Evolutionary conservation across 148 eudicot species (phyloP).

Genomic region (Cornus kousa): DNA sequence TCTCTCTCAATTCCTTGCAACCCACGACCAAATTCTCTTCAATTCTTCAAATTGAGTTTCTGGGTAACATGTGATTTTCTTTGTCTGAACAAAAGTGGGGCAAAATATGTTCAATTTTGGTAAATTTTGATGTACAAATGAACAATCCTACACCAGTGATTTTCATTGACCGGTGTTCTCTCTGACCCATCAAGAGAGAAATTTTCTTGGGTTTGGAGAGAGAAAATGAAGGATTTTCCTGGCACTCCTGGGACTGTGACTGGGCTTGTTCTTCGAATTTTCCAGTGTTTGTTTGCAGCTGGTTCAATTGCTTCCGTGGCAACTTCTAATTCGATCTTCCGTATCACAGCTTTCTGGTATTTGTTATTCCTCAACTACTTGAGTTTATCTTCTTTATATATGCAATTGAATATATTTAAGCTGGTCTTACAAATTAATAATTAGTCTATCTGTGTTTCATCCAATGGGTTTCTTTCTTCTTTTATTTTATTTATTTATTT

Average conservation of each 20-base stretch:
- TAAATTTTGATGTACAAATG: neutral
- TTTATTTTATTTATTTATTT: too few species aligned
- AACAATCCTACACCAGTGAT: neutral
- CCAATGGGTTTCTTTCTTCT: too few species aligned
- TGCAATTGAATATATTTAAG: too few species aligned
- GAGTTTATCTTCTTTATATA: neutral
- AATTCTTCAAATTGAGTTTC: neutral
- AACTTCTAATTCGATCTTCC: conserved; percentile 50
- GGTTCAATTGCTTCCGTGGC: conserved; percentile 63
- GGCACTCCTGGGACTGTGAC: conserved; percentile 76
- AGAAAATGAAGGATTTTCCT: conserved; percentile 65
- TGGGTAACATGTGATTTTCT: conserved; percentile 3
- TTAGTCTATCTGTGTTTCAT: too few species aligned
- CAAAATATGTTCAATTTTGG: neutral
- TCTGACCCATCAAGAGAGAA: conserved; percentile 1
- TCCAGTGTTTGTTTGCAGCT: conserved; percentile 63
- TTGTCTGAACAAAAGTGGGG: neutral
- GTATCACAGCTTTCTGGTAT: conserved; percentile 77
- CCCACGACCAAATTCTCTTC: neutral
- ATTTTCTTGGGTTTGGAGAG: neutral
- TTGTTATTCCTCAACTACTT: conserved; percentile 1
- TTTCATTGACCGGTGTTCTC: neutral
- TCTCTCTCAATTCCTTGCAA: neutral
- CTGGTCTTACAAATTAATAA: too few species aligned
- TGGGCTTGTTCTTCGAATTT: conserved; percentile 49